Conservation (phyloP, 257 asterid genomes). For the Knoxia roxburghii region DNA sequence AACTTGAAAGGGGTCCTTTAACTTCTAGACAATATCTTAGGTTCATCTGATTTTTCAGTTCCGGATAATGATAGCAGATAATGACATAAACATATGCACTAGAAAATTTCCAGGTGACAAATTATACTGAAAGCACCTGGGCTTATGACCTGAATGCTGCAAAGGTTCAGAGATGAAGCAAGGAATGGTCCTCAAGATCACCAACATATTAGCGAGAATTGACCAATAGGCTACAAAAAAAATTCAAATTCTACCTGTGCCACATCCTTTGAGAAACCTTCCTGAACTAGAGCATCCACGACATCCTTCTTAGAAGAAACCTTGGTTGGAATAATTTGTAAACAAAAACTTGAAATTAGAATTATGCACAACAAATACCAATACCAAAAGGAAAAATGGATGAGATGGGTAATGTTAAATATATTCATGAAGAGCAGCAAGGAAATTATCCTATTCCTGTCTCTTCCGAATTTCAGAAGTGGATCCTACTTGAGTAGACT, state of each 20-base stretch:
- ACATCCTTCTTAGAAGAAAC: slow-evolving; percentile 77
- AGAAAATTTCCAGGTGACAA: background rate
- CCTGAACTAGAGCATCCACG: slow-evolving; percentile 59
- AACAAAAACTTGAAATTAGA: slow-evolving; percentile 12
- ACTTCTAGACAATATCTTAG: background rate
- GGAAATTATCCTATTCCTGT: background rate
- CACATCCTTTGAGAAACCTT: slow-evolving; percentile 90
- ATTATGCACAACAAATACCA: slow-evolving; percentile 7
- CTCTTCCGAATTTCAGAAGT: background rate
- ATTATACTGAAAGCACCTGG: background rate
- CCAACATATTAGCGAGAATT: background rate
- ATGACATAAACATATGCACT: background rate
- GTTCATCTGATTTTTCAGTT: background rate
- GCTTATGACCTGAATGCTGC: background rate
- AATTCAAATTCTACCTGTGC: slow-evolving; percentile 55
- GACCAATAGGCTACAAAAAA: background rate
- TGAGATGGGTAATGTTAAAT: background rate
- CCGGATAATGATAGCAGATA: background rate
- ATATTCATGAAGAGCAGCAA: background rate
- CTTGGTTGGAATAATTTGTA: slow-evolving; percentile 55
- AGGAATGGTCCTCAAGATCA: background rate
- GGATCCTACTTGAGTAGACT: background rate
- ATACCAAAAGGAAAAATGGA: slow-evolving; percentile 3
- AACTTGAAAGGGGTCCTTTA: background rate
- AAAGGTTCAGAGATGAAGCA: background rate